Evolutionary conservation across 352 stramenopile genomes (phyloP).

Genomic region (Plasmopara viticola): DNA sequence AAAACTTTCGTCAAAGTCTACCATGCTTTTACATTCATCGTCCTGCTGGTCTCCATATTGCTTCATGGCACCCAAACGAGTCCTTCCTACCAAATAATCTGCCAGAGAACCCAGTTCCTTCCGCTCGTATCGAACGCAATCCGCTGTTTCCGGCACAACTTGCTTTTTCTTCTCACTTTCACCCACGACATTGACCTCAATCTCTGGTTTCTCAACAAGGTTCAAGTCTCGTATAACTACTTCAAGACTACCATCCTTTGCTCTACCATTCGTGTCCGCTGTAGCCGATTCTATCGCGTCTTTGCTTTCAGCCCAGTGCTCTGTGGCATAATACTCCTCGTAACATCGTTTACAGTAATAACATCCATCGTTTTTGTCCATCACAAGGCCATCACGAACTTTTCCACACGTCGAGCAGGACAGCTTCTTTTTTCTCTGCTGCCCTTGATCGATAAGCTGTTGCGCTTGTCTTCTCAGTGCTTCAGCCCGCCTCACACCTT

Average conservation of each 20-base stretch:
- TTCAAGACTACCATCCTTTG: neutral
- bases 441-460: conserved; percentile 7
- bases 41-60: conserved; percentile 3
- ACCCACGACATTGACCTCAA: neutral
- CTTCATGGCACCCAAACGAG: neutral
- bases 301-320: neutral
- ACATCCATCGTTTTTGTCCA: conserved; percentile 59
- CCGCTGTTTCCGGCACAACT: neutral
- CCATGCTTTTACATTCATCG: neutral
- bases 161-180: conserved; percentile 2
- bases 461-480: conserved; percentile 7
- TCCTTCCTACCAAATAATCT: conserved; percentile 20
- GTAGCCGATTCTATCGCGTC: conserved; percentile 2
- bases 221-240: conserved; percentile 1
- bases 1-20: neutral
- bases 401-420: conserved; percentile 51
- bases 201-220: neutral
- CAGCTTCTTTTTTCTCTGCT: neutral
- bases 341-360: conserved; percentile 66
- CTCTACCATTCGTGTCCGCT: neutral
- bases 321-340: conserved; percentile 55
- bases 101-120: conserved; percentile 29
- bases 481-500: conserved; percentile 24
- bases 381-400: conserved; percentile 22
- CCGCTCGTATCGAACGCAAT: conserved; percentile 19